Evolutionary conservation across 441 rosid species (phyloP), one percentile per base, ranked within the genome.

Genomic region (Gossypium aridum): DNA sequence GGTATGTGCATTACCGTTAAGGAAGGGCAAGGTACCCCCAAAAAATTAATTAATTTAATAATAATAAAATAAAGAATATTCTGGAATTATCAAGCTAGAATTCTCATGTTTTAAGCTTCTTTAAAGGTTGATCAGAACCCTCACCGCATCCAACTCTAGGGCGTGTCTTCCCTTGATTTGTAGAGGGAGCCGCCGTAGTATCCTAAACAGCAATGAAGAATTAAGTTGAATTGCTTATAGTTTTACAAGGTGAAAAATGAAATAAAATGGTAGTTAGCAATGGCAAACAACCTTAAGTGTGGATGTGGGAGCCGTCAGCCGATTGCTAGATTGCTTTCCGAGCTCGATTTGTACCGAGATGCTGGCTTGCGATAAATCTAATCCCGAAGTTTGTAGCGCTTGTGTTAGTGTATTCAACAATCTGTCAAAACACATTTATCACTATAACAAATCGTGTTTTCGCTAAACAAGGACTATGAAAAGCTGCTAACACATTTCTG

Each of bases 301-400:
- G 43, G 87, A 79, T 55, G 84, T 49, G 25, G 75, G 72, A 47
- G 78, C 56, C 64, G 73, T 25, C 3, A 74, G 57, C 47, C 61
- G 51, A 8, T 70, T 12, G 23, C 64, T 76, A 10, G 81, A 75
- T 70, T 81, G 91, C 80, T 92, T 96, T 55, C 97, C 97, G 0
- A 96, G 83, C 75, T 93, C 92, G 10, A 96, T 89, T 77, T 96
- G 89, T 64, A 96, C 98, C 7, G 98, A 87, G 75, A 94, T 84
- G 82, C 82, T 94, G 80, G 97, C 93, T 80, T 86, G 84, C 7
- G 97, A 80, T 19, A 94, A 79, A 83, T 94, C 97, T 64, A 94
- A 92, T 64, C 98, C 97, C 12, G 95, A 87, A 14, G 83, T 87
- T 71, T 82, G 89, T 81, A 94, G 82, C 47, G 94, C 94, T 85